Base-by-base conservation (phyloP, 23 red algal genomes). In the Agarophyton chilense region DNA sequence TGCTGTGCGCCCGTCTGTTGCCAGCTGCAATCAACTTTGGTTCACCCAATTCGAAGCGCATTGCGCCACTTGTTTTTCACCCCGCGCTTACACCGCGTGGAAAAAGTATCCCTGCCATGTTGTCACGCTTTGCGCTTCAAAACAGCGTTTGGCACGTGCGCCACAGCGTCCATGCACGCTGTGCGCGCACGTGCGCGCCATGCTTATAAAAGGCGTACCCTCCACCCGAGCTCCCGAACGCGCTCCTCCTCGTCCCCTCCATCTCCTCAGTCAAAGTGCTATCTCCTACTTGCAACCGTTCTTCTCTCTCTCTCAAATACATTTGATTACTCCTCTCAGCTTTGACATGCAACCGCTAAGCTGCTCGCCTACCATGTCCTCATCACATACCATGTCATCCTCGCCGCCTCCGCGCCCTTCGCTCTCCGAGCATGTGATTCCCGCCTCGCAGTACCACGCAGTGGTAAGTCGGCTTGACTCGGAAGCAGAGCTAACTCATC, bases 131-230 rank as follows among this genome's bases (percentile, higher is more conserved):
- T 6, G 7, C 44, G 44, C 44, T 9, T 6, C 44, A 12, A 6
- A 6, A 47, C 44, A 47, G 44, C 44, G 44, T 12, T 6, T 12
- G 44, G 44, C 44, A 47, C 44, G 44, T 47, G 44, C 44, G 44
- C 44, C 44, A 12, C 44, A 47, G 7, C 44, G 19, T 6, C 56
- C 56, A n/a, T 7, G 5, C 56, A n/a, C 26, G 56, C 62, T 10
- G 16, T 4, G 29, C 65, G 65, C 65, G 65, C 65, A 72, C 65
- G 65, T 72, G 56, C 56, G 56, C 56, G 22, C 25, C 56, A n/a
- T n/a, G n/a, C 56, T 44, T 43, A n/a, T 43, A 72, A 72, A 72
- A 72, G 65, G 35, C 65, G 65, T 72, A 19, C 65, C 65, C 65
- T 72, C 65, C 65, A 72, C 65, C 6, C 73, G 31, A 41, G 22